phyloP scores from a whole-genome alignment of 2,329 filamentous ascomycete species.

The Penicillium sp. region DNA sequence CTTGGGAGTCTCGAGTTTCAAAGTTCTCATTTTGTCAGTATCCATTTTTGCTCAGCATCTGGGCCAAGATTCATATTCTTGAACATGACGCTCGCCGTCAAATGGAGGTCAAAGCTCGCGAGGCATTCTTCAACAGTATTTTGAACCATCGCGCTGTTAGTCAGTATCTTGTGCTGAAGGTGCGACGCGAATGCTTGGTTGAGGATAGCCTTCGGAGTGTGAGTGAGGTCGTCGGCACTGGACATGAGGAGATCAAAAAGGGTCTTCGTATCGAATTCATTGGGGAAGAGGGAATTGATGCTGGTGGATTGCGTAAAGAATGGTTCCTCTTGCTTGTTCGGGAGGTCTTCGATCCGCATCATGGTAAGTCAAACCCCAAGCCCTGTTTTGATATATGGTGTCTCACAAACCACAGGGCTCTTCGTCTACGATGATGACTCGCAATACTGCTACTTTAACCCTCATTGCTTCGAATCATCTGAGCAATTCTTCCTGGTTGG shows the following conservation, averaged over 20 bases:
- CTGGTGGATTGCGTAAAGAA: conserved; percentile 84
- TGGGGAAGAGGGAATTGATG: conserved; percentile 88
- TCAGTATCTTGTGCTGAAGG: conserved; percentile 72
- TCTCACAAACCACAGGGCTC: conserved; percentile 58
- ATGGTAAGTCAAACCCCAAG: conserved; percentile 58
- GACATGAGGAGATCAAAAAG: conserved; percentile 85
- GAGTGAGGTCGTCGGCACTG: conserved; percentile 77
- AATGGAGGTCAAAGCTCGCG: conserved; percentile 83
- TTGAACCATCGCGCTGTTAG: conserved; percentile 70
- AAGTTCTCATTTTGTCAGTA: conserved; percentile 91
- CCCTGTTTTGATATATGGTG: conserved; percentile 1
- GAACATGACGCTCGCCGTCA: conserved; percentile 84
- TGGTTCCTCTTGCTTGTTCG: conserved; percentile 88
- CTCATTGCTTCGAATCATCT: conserved; percentile 81
- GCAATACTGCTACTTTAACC: conserved; percentile 89
- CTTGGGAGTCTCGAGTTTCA: conserved; percentile 72
- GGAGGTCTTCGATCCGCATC: conserved; percentile 86
- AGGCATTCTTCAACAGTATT: conserved; percentile 89
- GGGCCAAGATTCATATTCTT: conserved; percentile 85
- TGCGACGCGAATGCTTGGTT: conserved; percentile 80
- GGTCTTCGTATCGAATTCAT: conserved; percentile 79
- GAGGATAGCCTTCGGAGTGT: conserved; percentile 84
- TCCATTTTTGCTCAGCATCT: conserved; percentile 86
- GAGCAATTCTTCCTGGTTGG: conserved; percentile 91
- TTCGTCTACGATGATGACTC: conserved; percentile 92